Base-by-base conservation (phyloP, 345 rosid species). In the Eucalyptus erythrocorys region DNA sequence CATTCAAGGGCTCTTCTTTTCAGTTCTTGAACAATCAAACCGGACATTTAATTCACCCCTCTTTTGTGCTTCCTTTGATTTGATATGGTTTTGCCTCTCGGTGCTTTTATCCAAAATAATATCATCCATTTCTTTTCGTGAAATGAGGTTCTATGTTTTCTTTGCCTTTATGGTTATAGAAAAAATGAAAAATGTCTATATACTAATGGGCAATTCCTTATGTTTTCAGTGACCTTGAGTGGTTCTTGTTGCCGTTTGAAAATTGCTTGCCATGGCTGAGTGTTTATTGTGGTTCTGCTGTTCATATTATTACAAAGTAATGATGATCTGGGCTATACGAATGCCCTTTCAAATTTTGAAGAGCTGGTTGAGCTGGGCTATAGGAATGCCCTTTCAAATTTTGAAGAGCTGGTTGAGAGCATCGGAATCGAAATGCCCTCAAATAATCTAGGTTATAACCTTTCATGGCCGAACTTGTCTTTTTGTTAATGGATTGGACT, bases 321-420 rank as follows among this genome's bases (percentile, higher is more conserved):
- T 89, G 87, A 48, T 89, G 90, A 89, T 93, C 90, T 92, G 93
- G 94, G 89, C 22, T 51, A 26, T 8, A 51, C 26, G 57, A 51
- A 1, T 51, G 57, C 26, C 57, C 21, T 51, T 51, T 21, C 57
- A 51, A 51, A 51, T 51, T 51, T 51, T 21, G 8, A 51, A 92
- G 94, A 91, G 94, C 93, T 91, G 95, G 91, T 94, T 91, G 94
- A 92, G 93, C 90, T 92, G 93, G 94, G 89, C 22, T 51, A 26
- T 8, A 51, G 57, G 57, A 51, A 1, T 51, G 57, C 26, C 57
- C 21, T 51, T 51, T 21, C 57, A 51, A 51, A 51, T 51, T 51
- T 51, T 21, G 8, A 51, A 92, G 94, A 91, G 94, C 93, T 91
- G 95, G 91, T 94, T 91, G 94, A 92, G 93, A 92, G 91, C 92